Conservation (phyloP, 139 green algal genomes). For the Diplosphaera chodatii region DNA sequence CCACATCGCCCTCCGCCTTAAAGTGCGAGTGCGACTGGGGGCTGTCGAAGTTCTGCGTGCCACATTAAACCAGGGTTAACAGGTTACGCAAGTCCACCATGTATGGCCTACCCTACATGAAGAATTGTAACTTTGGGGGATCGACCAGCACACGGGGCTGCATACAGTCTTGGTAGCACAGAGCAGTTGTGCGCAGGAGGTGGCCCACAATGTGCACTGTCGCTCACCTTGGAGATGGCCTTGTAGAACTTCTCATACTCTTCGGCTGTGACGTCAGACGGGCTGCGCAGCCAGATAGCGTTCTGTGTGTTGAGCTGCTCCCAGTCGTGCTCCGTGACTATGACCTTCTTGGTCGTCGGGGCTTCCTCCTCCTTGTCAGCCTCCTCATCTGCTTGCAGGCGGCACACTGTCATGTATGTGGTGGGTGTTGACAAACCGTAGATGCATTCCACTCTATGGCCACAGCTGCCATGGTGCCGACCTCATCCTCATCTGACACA, state of each 20-base stretch:
- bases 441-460: too few relatives aligned
- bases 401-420: too few relatives aligned
- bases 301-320: conserved; percentile 93
- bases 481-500: conserved; percentile 10
- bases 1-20: conserved; percentile 95
- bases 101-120: too few relatives aligned
- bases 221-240: conserved; percentile 80
- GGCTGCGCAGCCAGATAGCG: conserved; percentile 92
- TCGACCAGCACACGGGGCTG: too few relatives aligned
- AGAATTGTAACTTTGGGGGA: too few relatives aligned
- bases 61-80: too few relatives aligned
- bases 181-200: too few relatives aligned
- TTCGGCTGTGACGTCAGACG: conserved; percentile 79
- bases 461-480: too few relatives aligned
- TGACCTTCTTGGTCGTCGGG: conserved; percentile 79
- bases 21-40: conserved; percentile 88
- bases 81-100: too few relatives aligned
- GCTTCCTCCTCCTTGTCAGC: conserved; percentile 44
- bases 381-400: conserved; percentile 24
- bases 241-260: conserved; percentile 99
- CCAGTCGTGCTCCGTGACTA: conserved; percentile 69
- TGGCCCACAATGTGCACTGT: too few relatives aligned
- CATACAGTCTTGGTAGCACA: too few relatives aligned
- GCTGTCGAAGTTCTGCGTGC: conserved; percentile 53
- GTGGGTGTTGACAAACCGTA: too few relatives aligned